Evolutionary conservation across 176 grass and related monocot genomes (phyloP).

Genomic region (Saccharum spontaneum): DNA sequence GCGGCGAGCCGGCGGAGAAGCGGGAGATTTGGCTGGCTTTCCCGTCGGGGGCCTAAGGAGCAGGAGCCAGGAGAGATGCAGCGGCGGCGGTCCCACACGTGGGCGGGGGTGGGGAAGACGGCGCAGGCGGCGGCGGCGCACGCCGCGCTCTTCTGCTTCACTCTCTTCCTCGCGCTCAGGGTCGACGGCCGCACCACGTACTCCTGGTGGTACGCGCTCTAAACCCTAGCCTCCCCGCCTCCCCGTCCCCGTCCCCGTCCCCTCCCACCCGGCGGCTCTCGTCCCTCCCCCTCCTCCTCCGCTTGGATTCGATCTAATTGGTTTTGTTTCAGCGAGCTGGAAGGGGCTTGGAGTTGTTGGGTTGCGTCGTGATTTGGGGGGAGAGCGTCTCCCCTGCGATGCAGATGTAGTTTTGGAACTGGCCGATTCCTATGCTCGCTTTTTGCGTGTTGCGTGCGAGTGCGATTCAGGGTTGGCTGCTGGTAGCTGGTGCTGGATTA

Average conservation of each 20-base stretch:
- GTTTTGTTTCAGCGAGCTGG: not conserved
- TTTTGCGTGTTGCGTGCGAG: not conserved
- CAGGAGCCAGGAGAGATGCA: slow-evolving; percentile 46
- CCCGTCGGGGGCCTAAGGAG: not conserved
- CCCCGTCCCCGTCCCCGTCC: not conserved
- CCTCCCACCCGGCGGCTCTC: not conserved
- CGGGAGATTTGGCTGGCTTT: not conserved
- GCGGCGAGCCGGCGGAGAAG: not conserved
- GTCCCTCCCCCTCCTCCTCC: not conserved
- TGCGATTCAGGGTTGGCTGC: not conserved
- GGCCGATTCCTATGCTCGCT: not conserved
- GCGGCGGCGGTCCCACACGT: slow-evolving; percentile 73
- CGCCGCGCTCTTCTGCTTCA: slow-evolving; percentile 84
- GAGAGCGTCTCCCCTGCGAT: not conserved
- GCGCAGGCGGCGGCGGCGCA: slow-evolving; percentile 86
- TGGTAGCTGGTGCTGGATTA: not conserved
- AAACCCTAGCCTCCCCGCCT: slow-evolving; percentile 34
- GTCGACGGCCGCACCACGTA: slow-evolving; percentile 62
- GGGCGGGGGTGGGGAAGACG: slow-evolving; percentile 82
- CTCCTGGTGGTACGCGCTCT: slow-evolving; percentile 86
- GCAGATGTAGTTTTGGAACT: not conserved
- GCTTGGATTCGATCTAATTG: slow-evolving; percentile 17
- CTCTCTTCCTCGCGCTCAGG: slow-evolving; percentile 69
- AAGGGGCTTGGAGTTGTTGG: not conserved
- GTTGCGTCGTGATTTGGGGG: not conserved